Percentiles rank a stretch among this genome's conserved stretches.
Evolutionary conservation across 192 early-diverging fungal genomes (phyloP).

Genomic region (Coemansia javaensis): DNA sequence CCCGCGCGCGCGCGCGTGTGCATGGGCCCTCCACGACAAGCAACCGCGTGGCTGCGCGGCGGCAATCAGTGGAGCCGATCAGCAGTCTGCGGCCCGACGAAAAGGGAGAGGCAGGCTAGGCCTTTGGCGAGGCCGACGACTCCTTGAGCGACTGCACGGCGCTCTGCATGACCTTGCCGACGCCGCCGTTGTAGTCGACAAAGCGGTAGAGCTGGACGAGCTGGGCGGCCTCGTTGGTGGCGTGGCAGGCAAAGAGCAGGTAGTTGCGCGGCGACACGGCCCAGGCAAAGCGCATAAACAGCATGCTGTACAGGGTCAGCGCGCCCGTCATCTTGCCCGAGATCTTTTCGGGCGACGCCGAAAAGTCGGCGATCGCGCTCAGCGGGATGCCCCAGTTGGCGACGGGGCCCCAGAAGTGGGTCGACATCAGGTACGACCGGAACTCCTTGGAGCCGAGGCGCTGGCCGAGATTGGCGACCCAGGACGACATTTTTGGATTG

Average conservation of each 20-base stretch:
- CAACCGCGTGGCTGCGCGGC: too few species aligned
- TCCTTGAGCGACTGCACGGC: constrained; percentile 17
- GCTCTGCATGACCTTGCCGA: constrained; percentile 30
- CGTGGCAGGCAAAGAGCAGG: constrained; percentile 90
- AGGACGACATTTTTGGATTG: constrained; percentile 49
- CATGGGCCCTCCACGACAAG: too few species aligned
- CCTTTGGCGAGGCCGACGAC: neutral
- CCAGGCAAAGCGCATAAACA: constrained; percentile 96
- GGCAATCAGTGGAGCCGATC: too few species aligned
- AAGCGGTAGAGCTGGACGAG: constrained; percentile 80
- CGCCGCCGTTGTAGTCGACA: constrained; percentile 63
- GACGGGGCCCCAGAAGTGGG: constrained; percentile 52
- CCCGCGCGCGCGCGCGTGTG: too few species aligned
- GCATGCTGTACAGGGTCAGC: constrained; percentile 77
- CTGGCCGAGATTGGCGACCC: constrained; percentile 49
- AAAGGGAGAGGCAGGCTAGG: too few species aligned
- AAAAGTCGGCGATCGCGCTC: constrained; percentile 88
- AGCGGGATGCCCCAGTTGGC: constrained; percentile 95
- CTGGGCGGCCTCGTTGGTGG: constrained; percentile 87
- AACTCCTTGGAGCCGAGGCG: constrained; percentile 60
- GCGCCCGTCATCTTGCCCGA: constrained; percentile 92
- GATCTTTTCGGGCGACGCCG: constrained; percentile 87
- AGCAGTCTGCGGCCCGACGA: too few species aligned
- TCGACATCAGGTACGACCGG: constrained; percentile 66
- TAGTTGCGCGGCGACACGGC: constrained; percentile 87